Evolutionary conservation across 106 monocot genomes (phyloP).

Genomic region (Dioscorea dumetorum): DNA sequence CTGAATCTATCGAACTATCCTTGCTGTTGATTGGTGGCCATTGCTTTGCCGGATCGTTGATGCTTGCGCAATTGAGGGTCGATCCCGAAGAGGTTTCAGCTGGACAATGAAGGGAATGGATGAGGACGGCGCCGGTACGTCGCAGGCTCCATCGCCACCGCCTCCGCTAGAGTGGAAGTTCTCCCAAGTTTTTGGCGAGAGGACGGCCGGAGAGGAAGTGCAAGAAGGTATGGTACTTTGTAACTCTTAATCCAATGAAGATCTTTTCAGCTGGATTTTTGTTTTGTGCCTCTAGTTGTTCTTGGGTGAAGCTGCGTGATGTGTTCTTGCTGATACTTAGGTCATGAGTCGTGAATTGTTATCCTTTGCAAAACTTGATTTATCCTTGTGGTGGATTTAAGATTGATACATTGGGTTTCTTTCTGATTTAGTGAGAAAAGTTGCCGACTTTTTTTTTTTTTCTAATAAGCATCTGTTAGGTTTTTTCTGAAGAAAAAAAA

Average conservation of each 20-base stretch:
- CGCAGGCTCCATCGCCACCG: no score
- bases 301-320: neutral
- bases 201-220: conserved; percentile 28
- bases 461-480: no score
- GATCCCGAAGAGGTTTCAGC: neutral
- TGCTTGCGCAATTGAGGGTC: neutral
- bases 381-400: neutral
- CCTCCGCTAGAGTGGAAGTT: conserved; percentile 32
- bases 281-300: neutral
- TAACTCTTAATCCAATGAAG: neutral
- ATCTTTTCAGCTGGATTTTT: neutral
- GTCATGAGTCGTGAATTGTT: neutral
- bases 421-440: neutral
- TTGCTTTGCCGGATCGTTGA: neutral
- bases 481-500: no score
- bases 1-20: neutral
- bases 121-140: neutral
- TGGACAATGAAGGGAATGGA: neutral
- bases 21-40: neutral
- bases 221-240: conserved; percentile 20
- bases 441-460: no score
- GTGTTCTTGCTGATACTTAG: neutral
- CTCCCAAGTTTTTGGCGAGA: conserved; percentile 59
- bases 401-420: neutral
- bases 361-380: neutral